A percentile compares a stretch with the other conserved stretches of the same genome.
These are phyloP conservation scores for Halteria grandinella DNA, from an alignment of 73 alveolate genomes.

Conservation along the genomic window DNA sequence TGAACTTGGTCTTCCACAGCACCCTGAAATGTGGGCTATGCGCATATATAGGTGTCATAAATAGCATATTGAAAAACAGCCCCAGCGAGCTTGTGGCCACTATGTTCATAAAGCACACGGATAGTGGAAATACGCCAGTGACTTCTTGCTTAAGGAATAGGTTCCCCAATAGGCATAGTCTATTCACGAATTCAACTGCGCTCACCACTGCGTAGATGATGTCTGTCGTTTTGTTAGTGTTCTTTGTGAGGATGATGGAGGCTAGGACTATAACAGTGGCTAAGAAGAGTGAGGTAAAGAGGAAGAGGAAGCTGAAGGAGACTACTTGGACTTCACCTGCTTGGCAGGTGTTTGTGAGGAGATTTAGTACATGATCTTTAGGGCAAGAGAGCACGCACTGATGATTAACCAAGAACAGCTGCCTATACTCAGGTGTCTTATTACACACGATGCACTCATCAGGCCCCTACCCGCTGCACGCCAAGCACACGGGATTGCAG, in stretches of 20 bases:
- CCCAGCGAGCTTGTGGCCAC: constrained; percentile 66
- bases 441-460: constrained; percentile 53
- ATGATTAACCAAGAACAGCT: constrained; percentile 33
- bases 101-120: constrained; percentile 69
- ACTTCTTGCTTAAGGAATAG: constrained; percentile 63
- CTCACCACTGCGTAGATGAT: constrained; percentile 49
- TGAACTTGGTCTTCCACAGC: constrained; percentile 20
- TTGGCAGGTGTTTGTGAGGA: constrained; percentile 25
- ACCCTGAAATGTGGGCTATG: constrained; percentile 71
- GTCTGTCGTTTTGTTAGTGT: constrained; percentile 38
- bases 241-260: constrained; percentile 8
- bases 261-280: constrained; percentile 9
- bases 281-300: constrained; percentile 21
- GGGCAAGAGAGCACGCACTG: constrained; percentile 63
- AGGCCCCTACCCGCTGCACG: constrained; percentile 48
- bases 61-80: constrained; percentile 63
- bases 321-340: constrained; percentile 7
- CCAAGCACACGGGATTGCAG: constrained; percentile 60
- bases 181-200: constrained; percentile 48
- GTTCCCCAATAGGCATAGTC: constrained; percentile 63
- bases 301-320: constrained; percentile 39
- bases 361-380: constrained; percentile 28
- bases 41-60: constrained; percentile 60
- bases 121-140: constrained; percentile 63
- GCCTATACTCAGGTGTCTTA: constrained; percentile 55